Evolutionary conservation across 345 rosid species (phyloP).

Genomic region (Isatis tinctoria): DNA sequence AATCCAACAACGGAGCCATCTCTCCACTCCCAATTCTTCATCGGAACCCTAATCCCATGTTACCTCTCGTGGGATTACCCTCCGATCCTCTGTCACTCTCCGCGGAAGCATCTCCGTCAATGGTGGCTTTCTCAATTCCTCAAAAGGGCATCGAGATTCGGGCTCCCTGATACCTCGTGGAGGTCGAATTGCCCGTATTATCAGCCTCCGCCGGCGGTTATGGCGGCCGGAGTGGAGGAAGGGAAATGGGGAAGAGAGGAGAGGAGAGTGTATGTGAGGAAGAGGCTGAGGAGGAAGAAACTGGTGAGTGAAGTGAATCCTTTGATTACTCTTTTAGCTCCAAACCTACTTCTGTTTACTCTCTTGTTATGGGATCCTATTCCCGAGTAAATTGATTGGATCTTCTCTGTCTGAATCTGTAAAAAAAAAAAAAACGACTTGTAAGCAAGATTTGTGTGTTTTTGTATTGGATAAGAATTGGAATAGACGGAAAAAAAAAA

Average conservation of each 20-base stretch:
- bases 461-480: neutral
- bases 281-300: conserved; percentile 52
- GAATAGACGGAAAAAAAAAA: neutral
- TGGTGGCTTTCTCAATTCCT: conserved; percentile 58
- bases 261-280: conserved; percentile 50
- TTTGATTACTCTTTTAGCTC: conserved; percentile 50
- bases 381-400: conserved; percentile 15
- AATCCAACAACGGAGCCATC: conserved; percentile 32
- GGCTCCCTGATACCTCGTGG: conserved; percentile 64
- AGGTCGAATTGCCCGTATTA: conserved; percentile 73
- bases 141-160: conserved; percentile 48
- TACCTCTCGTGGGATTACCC: conserved; percentile 77
- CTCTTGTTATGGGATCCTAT: conserved; percentile 60
- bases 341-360: conserved; percentile 49
- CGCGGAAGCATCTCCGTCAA: conserved; percentile 30
- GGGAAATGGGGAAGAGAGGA: conserved; percentile 64
- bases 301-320: conserved; percentile 46
- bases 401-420: neutral
- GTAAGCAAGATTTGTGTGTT: neutral
- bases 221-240: conserved; percentile 62
- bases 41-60: conserved; percentile 24
- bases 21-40: conserved; percentile 30
- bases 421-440: no score
- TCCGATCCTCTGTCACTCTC: conserved; percentile 43
- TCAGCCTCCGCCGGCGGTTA: conserved; percentile 65